phyloP scores from a whole-genome alignment of 345 rosid species.

The Linum tenue region DNA sequence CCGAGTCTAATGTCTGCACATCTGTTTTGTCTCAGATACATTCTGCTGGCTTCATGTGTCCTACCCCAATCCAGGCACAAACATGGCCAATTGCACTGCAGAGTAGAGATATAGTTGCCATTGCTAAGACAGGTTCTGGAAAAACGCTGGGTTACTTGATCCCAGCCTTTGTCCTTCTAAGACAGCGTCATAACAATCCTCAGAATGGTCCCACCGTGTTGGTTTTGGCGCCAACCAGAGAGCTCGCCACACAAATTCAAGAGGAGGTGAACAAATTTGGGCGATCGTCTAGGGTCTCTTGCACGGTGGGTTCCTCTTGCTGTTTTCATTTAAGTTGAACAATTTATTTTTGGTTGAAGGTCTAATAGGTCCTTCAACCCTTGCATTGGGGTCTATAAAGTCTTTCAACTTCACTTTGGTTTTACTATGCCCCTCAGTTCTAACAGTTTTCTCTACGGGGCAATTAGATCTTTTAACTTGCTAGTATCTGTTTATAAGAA shows the following conservation, averaged over 20 bases:
- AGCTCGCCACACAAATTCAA: slow-evolving; percentile 96
- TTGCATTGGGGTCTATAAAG: no score
- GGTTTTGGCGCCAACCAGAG: slow-evolving; percentile 92
- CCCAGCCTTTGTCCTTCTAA: slow-evolving; percentile 81
- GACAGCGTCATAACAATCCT: slow-evolving; percentile 54
- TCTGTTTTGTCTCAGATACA: slow-evolving; percentile 44
- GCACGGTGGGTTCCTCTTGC: slow-evolving; percentile 56
- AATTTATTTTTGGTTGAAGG: not conserved
- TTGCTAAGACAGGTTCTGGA: slow-evolving; percentile 99
- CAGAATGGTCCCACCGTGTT: slow-evolving; percentile 81
- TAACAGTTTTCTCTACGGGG: no score
- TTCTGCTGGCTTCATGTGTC: slow-evolving; percentile 78
- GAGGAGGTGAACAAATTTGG: slow-evolving; percentile 84
- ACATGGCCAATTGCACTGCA: slow-evolving; percentile 96
- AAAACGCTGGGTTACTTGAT: slow-evolving; percentile 95
- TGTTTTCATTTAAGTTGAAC: not conserved
- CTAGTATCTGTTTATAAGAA: no score
- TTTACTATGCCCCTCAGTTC: no score
- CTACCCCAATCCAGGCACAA: slow-evolving; percentile 98
- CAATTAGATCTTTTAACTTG: no score
- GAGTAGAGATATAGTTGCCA: slow-evolving; percentile 84
- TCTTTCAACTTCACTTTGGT: no score
- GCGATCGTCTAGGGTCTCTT: slow-evolving; percentile 67
- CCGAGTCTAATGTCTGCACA: slow-evolving; percentile 11
- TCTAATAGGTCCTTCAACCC: no score